A percentile compares a stretch with the other conserved stretches of the same genome.
Evolutionary conservation across 495 filamentous ascomycete species (phyloP).

Genomic region (Physcia stellaris): DNA sequence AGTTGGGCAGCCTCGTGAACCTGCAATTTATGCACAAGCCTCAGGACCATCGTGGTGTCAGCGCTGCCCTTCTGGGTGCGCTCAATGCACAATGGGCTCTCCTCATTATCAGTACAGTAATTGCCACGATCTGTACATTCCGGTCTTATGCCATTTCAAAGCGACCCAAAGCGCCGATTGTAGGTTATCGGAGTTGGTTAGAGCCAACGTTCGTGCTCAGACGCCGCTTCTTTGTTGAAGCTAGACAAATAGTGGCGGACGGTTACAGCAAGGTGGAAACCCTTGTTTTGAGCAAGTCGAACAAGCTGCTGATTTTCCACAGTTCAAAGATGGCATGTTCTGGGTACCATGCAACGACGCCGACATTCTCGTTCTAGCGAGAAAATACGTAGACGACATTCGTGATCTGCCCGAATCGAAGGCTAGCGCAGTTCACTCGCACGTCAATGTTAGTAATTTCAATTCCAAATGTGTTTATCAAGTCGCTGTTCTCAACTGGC

Average conservation of each 20-base stretch:
- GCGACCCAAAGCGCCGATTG: neutral
- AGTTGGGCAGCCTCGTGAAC: no score
- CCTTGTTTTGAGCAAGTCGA: neutral
- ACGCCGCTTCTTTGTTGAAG: neutral
- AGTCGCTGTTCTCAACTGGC: neutral
- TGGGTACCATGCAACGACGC: constrained; percentile 1
- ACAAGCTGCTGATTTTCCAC: neutral
- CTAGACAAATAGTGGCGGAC: neutral
- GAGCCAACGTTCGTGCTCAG: neutral
- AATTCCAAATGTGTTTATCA: neutral
- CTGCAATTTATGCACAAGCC: no score
- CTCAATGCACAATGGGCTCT: no score
- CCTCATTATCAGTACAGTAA: no score
- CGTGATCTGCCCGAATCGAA: constrained; percentile 1
- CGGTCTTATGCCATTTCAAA: no score
- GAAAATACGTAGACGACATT: constrained; percentile 5
- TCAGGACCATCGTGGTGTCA: no score
- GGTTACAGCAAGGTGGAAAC: neutral
- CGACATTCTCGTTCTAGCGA: constrained; percentile 7
- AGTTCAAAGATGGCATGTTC: constrained; percentile 9
- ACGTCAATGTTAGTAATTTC: neutral
- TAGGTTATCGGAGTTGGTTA: neutral
- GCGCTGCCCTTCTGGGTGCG: no score
- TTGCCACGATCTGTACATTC: no score
- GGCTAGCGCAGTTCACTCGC: neutral